Percentiles rank a stretch among this genome's conserved stretches.
These are phyloP conservation scores for Eruca vesicaria DNA, from an alignment of 441 rosid genomes.

Conservation along the genomic window DNA sequence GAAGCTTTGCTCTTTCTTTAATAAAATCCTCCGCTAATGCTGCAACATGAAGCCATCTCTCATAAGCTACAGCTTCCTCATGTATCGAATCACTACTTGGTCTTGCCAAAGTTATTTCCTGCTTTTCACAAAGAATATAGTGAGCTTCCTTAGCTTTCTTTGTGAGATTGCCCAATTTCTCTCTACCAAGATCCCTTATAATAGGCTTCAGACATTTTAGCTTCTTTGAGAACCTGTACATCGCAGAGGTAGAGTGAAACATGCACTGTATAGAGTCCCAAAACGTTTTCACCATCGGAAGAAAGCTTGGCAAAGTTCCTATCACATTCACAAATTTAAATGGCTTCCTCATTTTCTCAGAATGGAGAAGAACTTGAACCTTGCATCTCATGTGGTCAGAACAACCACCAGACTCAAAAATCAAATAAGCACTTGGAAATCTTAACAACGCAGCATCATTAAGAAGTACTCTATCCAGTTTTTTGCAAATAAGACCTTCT, in stretches of 20 bases:
- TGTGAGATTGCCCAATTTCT: neutral
- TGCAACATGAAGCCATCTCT: neutral
- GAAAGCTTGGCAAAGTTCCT: neutral
- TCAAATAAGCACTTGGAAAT: neutral
- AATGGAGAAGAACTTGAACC: neutral
- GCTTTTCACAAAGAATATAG: neutral
- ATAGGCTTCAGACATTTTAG: neutral
- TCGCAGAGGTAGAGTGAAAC: neutral
- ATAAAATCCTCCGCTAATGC: neutral
- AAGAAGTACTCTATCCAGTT: neutral
- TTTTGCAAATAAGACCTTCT: neutral
- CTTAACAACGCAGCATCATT: neutral
- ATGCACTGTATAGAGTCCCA: neutral
- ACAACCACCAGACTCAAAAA: neutral
- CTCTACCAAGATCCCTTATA: neutral
- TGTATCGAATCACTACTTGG: neutral
- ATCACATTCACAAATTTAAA: neutral
- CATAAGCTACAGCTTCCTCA: neutral
- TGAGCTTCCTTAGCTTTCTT: neutral
- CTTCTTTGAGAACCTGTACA: neutral
- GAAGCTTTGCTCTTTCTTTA: neutral
- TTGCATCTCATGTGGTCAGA: neutral
- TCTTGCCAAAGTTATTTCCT: no score
- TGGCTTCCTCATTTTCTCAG: neutral
- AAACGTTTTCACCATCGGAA: neutral